Conservation (phyloP, 2,329 filamentous ascomycete species). For the Clathrospora elynae region DNA sequence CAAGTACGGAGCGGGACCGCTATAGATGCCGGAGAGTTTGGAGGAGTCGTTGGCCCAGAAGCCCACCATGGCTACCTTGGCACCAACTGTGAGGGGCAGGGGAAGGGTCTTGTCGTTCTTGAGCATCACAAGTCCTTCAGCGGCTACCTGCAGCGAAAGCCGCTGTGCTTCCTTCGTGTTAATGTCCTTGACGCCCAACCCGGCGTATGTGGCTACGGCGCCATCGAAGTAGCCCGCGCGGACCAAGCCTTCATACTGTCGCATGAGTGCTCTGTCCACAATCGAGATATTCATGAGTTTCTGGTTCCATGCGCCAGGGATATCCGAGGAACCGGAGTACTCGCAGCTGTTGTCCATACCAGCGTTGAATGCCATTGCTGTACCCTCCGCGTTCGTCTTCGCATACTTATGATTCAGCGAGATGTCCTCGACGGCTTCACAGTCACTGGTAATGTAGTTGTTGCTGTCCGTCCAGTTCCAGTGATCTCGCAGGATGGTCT, state of each 20-base stretch:
- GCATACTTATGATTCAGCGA: slow-evolving; percentile 56
- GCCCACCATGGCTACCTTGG: slow-evolving; percentile 61
- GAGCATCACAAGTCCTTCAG: slow-evolving; percentile 55
- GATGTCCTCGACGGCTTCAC: slow-evolving; percentile 66
- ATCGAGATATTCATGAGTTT: slow-evolving; percentile 50
- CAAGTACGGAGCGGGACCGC: slow-evolving; percentile 61
- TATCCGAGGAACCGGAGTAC: slow-evolving; percentile 42
- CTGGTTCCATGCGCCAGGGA: slow-evolving; percentile 19
- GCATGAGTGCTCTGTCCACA: slow-evolving; percentile 57
- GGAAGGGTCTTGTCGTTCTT: slow-evolving; percentile 59
- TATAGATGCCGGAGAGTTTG: slow-evolving; percentile 66
- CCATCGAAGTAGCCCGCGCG: slow-evolving; percentile 64
- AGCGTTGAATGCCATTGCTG: slow-evolving; percentile 56
- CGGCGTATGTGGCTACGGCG: slow-evolving; percentile 55
- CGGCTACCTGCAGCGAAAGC: slow-evolving; percentile 61
- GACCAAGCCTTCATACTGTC: slow-evolving; percentile 61
- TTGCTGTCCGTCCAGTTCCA: slow-evolving; percentile 67
- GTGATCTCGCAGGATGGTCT: slow-evolving; percentile 66
- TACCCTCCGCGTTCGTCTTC: slow-evolving; percentile 47
- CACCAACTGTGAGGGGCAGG: slow-evolving; percentile 44
- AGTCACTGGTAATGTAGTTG: slow-evolving; percentile 69
- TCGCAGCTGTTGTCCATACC: slow-evolving; percentile 62
- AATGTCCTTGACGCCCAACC: slow-evolving; percentile 61
- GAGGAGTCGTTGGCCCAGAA: slow-evolving; percentile 63
- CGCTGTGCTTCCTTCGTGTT: slow-evolving; percentile 59